Base-by-base conservation (phyloP, 768 basidiomycete species). In the Lentinus tigrinus region DNA sequence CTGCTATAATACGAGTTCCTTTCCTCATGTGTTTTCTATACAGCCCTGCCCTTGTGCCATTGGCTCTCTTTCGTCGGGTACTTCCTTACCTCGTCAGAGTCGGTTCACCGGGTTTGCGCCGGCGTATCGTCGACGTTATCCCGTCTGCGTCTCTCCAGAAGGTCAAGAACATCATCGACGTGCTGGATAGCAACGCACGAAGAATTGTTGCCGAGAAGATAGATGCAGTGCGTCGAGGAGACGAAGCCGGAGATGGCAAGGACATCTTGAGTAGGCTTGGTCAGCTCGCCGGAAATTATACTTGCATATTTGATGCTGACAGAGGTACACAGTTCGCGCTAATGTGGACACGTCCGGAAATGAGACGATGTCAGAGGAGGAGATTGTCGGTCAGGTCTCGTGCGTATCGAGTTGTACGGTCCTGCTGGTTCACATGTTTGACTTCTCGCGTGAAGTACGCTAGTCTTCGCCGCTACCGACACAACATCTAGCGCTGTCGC, bases 221-320 rank as follows among this genome's bases (percentile, higher is more conserved):
- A 52, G 58, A 51, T 24, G 17, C 47, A 47, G 34, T 65, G 60
- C 26, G 47, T 72, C 21, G 69, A 67, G 9, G 64, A 67, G 56
- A 70, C 55, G 52, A 67, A 56, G 59, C 70, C 60, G 50, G 62
- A 42, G 50, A 72, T 64, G 73, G 63, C 13, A 81, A 77, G 55
- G 81, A 83, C 67, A 75, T 84, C 26, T 79, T 81, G 52, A 80
- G 77, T 54, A 70, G 78, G 34, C 68, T 83, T 39, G 64, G 81
- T 82, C 59, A 63, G 78, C 39, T 23, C 19, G 24, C 44, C 19
- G n/a, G 44, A 21, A 7, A 8, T 46, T 13, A 19, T 31, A 11
- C 7, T 31, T 31, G 31, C 3, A 46, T 24, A 24, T 8, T 2
- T 46, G 19, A 8, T 19, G 14, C 23, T 46, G 13, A 21, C 44